Percentiles rank a stretch among this genome's conserved stretches.
phyloP scores from a whole-genome alignment of 2,329 filamentous ascomycete genomes.

The Rhynchosporium secalis region DNA sequence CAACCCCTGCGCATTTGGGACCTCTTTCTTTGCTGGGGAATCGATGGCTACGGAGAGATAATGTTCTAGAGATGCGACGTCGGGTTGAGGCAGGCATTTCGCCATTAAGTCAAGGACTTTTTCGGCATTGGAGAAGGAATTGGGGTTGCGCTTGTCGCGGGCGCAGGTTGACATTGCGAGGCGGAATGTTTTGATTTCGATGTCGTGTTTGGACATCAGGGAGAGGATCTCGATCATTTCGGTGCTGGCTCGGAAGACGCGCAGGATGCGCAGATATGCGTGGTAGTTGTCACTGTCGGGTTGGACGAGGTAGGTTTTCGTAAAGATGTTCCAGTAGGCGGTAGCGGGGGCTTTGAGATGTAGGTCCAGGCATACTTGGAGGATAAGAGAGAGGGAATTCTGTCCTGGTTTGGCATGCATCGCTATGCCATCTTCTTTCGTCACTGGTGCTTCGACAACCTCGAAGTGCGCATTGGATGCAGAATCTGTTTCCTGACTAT shows the following conservation, averaged over 20 bases:
- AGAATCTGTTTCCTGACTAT: not conserved
- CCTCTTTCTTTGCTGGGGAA: conserved; percentile 32
- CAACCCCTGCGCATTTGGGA: conserved; percentile 49
- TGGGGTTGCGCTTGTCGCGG: conserved; percentile 74
- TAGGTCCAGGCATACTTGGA: conserved; percentile 63
- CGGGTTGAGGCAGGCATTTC: conserved; percentile 46
- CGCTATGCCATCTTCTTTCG: conserved; percentile 15
- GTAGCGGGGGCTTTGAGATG: conserved; percentile 62
- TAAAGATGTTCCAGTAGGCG: conserved; percentile 77
- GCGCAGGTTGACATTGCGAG: conserved; percentile 73
- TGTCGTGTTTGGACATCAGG: conserved; percentile 49
- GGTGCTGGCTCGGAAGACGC: conserved; percentile 63
- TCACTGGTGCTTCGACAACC: conserved; percentile 1
- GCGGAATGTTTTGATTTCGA: conserved; percentile 59
- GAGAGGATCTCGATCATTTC: conserved; percentile 60
- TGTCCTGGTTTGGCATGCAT: conserved; percentile 48
- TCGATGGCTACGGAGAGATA: conserved; percentile 58
- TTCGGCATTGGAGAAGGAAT: conserved; percentile 64
- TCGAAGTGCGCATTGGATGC: not conserved
- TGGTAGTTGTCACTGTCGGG: conserved; percentile 74
- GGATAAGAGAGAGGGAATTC: conserved; percentile 67
- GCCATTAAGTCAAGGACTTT: conserved; percentile 66
- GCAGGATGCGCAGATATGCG: conserved; percentile 66
- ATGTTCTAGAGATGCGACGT: conserved; percentile 51
- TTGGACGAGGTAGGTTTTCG: conserved; percentile 56